Evolutionary conservation across 108 stramenopile genomes (phyloP), one percentile per base, ranked within the genome.

Genomic region (Stephanodiscus triporus): DNA sequence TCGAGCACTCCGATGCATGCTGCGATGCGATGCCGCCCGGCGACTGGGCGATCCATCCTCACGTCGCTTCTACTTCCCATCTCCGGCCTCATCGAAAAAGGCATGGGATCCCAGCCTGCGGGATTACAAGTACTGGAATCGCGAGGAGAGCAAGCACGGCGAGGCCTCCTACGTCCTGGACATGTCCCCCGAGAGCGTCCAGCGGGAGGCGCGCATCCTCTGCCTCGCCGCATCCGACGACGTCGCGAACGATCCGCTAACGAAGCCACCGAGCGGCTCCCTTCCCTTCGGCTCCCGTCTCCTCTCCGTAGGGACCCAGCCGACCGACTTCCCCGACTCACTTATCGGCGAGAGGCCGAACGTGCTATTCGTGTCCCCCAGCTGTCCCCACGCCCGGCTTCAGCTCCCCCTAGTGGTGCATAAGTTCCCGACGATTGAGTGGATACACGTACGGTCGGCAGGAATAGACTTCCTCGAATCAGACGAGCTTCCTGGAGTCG

Each of bases 121-220:
- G 9, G 59, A 87, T 24, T 87, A 87, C 72, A 84, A 84, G 48
- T 90, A 82, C 55, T 90, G 89, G 89, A 90, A 90, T 77, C 83
- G 89, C 13, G 86, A 90, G 40, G 63, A 77, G 20, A 64, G 69
- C 22, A 71, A 76, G 16, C 68, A 47, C 13, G 76, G 71, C 22
- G 77, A 77, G 42, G 85, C 76, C 55, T 70, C 71, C 20, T 85
- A 73, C 38, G 32, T 87, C 13, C 68, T 89, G 16, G 86, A 85
- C 37, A 80, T 87, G 66, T 86, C 83, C 13, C 89, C 89, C 11
- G 84, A 86, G 22, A 75, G 72, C 45, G 75, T 89, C 27, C 65
- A 84, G 57, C 66, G 69, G 22, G 87, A 89, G 68, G 88, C 73
- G 66, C 69, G 78, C 6, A 80, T 80, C 51, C 57, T 80, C 14